Conservation (phyloP, 306 rosid genomes). For the Lathyrus oleraceus region DNA sequence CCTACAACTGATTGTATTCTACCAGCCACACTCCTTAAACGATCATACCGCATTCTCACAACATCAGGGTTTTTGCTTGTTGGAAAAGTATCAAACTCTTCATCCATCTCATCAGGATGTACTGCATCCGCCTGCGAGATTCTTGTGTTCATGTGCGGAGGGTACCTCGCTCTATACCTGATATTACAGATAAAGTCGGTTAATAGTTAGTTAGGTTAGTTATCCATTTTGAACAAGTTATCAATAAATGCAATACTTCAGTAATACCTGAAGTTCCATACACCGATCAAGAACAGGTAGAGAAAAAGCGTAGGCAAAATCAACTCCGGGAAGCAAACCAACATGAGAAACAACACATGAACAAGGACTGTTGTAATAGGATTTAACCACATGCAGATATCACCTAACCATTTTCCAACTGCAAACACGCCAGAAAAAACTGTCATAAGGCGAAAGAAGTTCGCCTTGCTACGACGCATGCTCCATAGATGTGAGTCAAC, state of each 20-base stretch:
- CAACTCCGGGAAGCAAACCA: conserved; percentile 50
- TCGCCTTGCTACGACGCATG: conserved; percentile 49
- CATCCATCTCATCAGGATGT: conserved; percentile 47
- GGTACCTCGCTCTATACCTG: conserved; percentile 45
- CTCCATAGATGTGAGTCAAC: conserved; percentile 54
- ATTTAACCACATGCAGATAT: conserved; percentile 46
- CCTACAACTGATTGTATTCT: conserved; percentile 40
- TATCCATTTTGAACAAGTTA: not conserved
- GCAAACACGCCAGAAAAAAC: conserved; percentile 47
- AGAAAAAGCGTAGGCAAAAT: conserved; percentile 42
- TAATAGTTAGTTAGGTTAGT: not conserved
- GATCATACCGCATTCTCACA: conserved; percentile 50
- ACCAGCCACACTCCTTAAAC: conserved; percentile 37
- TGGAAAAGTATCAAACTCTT: conserved; percentile 50
- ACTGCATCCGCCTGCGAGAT: conserved; percentile 49
- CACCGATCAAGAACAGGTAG: conserved; percentile 46
- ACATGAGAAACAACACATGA: conserved; percentile 46
- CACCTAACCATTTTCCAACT: conserved; percentile 46
- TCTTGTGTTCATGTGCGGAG: conserved; percentile 52
- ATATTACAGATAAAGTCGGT: not conserved
- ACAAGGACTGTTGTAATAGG: conserved; percentile 47
- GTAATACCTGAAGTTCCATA: conserved; percentile 44
- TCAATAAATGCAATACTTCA: not conserved
- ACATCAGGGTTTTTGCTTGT: conserved; percentile 37
- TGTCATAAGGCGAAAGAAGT: conserved; percentile 45